phyloP scores from a whole-genome alignment of 2,329 filamentous ascomycete species.

The Stemphylium beticola region DNA sequence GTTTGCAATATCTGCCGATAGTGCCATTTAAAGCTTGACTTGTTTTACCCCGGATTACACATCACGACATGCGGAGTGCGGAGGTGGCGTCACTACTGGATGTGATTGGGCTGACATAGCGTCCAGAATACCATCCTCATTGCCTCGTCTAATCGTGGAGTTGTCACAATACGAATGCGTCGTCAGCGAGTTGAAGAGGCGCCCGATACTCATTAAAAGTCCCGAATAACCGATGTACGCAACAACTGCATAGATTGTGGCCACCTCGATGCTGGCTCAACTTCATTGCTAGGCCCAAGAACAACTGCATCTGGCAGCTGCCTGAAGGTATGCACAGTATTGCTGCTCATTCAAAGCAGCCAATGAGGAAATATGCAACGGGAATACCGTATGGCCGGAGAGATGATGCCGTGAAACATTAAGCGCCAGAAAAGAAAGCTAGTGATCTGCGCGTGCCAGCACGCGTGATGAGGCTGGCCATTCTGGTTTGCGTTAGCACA shows the following conservation, averaged over 20 bases:
- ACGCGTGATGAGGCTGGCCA: not conserved
- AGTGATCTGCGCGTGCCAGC: conserved; percentile 4
- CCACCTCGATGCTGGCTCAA: too few species aligned
- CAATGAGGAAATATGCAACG: not conserved
- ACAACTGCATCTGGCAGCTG: too few species aligned
- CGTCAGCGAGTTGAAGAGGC: too few species aligned
- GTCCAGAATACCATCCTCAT: too few species aligned
- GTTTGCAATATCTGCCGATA: conserved; percentile 29
- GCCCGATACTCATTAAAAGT: too few species aligned
- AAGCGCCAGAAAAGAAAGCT: not conserved
- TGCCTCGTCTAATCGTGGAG: too few species aligned
- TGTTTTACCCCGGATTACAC: conserved; percentile 23
- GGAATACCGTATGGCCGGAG: conserved; percentile 6
- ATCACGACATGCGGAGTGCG: conserved; percentile 29
- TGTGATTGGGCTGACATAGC: too few species aligned
- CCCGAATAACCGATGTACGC: too few species aligned
- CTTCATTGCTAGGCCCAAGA: too few species aligned
- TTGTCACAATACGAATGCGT: too few species aligned
- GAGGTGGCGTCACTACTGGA: conserved; percentile 14
- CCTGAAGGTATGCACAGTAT: too few species aligned
- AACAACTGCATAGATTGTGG: too few species aligned
- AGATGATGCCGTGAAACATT: conserved; percentile 28
- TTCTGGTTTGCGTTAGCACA: not conserved
- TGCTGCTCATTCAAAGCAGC: not conserved
- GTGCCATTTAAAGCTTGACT: conserved; percentile 20